Evolutionary conservation across 805 yeast species (phyloP), one percentile per base, ranked within the genome.

Genomic region (Scheffersomyces stipitis): DNA sequence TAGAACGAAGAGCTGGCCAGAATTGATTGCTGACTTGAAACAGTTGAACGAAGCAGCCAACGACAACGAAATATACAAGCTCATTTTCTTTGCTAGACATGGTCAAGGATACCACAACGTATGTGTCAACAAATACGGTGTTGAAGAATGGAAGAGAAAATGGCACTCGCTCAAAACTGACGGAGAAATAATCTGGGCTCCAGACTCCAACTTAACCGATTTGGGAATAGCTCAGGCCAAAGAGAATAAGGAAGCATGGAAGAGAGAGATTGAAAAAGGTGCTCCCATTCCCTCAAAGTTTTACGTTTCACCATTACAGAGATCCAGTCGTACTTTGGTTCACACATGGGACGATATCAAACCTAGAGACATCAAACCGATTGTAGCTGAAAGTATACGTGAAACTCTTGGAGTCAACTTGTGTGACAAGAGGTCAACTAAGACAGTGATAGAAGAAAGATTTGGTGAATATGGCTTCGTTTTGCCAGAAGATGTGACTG

Each of bases 91-190:
- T 36, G 81, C 83, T 8, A 68, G 88, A 52, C 88, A 82, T 48
- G 88, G 87, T 4, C 85, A 81, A 54, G 88, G 87, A 0, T 75
- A 60, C 51, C 89, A 82, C 44, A 82, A 82, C 47, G 64, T 66
- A 30, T 72, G 76, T 3, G 76, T 80, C 12, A 61, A 59, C 15
- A 69, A 74, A 40, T 80, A 78, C 47, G 86, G 86, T 8, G 37
- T 65, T 14, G 67, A 69, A 2, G 75, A 58, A n/a, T 82, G 87
- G 89, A 59, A 76, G 46, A 47, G 51, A 0, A 69, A 79, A 40
- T 80, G 81, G 80, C 67, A 78, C 4, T 58, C 60, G 12, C 41
- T 70, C 30, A 60, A 66, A 4, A 80, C 81, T 2, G 81, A 78
- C 49, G 84, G 80, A 4, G 75, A 71, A 30, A 59, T 74, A 2